These are phyloP conservation scores for Pythium sukuiense DNA, from an alignment of 352 stramenopile species.

Conservation along the genomic window DNA sequence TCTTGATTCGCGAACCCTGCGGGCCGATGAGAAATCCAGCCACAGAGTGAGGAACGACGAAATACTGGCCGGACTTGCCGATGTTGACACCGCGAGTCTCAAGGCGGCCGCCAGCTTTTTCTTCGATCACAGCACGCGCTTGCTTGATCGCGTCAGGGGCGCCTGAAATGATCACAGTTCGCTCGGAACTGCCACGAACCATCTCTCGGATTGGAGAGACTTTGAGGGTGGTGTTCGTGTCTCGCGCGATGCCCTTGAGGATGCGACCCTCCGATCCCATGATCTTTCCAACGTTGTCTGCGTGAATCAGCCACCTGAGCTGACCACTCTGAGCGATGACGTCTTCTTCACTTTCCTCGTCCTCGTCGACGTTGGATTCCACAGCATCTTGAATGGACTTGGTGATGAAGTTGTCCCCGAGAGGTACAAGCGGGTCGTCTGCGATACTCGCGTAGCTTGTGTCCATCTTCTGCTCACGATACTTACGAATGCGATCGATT, in stretches of 20 bases:
- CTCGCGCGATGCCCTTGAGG: slow-evolving; percentile 41
- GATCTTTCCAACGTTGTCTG: slow-evolving; percentile 55
- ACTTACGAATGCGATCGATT: slow-evolving; percentile 53
- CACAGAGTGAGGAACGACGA: slow-evolving; percentile 53
- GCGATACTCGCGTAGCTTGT: slow-evolving; percentile 53
- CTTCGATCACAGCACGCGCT: slow-evolving; percentile 41
- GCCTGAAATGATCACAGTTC: slow-evolving; percentile 47
- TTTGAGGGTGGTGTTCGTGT: slow-evolving; percentile 47
- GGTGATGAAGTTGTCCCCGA: slow-evolving; percentile 43
- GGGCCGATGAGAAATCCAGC: slow-evolving; percentile 55
- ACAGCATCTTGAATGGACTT: slow-evolving; percentile 40
- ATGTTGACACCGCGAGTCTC: slow-evolving; percentile 26
- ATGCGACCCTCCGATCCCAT: slow-evolving; percentile 56
- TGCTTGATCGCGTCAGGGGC: slow-evolving; percentile 32
- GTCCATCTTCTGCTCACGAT: slow-evolving; percentile 43
- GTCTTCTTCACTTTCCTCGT: slow-evolving; percentile 2
- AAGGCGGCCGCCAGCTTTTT: slow-evolving; percentile 40
- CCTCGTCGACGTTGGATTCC: slow-evolving; percentile 21
- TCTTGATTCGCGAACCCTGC: slow-evolving; percentile 37
- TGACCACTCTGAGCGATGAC: slow-evolving; percentile 11
- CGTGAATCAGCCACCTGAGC: slow-evolving; percentile 51
- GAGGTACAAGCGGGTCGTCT: slow-evolving; percentile 27
- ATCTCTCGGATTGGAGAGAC: slow-evolving; percentile 38
- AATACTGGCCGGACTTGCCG: slow-evolving; percentile 56
- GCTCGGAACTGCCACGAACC: slow-evolving; percentile 44